Evolutionary conservation across 139 green algal genomes (phyloP), one percentile per base, ranked within the genome.

Genomic region (Tetratostichococcus sp.): DNA sequence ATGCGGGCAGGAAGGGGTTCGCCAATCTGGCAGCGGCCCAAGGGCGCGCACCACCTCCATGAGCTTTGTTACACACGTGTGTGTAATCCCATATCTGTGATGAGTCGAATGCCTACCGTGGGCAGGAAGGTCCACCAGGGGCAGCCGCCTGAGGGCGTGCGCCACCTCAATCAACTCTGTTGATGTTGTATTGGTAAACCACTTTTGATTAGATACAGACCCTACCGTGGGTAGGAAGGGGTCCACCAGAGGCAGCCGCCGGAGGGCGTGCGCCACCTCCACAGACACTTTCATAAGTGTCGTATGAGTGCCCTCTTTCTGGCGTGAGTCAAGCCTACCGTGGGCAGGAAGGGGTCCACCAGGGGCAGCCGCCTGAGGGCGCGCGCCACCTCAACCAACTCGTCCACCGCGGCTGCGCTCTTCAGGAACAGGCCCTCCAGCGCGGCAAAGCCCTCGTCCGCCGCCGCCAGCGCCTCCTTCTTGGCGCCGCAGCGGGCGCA

Each of bases 181-280:
- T n/a, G n/a, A n/a, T n/a, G n/a, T n/a, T n/a, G n/a, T n/a, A n/a
- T n/a, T n/a, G n/a, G n/a, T n/a, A n/a, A n/a, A n/a, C n/a, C n/a
- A n/a, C n/a, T n/a, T n/a, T n/a, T n/a, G n/a, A n/a, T n/a, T n/a
- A n/a, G n/a, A n/a, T n/a, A n/a, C n/a, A n/a, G n/a, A n/a, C n/a
- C n/a, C n/a, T n/a, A 98, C 78, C 19, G 91, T 98, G 26, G 93
- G 93, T 50, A 94, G 67, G 14, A 72, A n/a, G 0, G 85, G 75
- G 58, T 97, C 88, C 22, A 98, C 90, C n/a, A 91, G 83, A 1
- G 95, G 95, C 69, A 98, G 83, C 6, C 71, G 71, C 8, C 95
- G 79, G 42, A 97, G 81, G 39, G 39, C 39, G 39, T 11, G 39
- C 39, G 39, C 39, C 39, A 50, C 66, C n/a, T n/a, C n/a, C n/a